Conservation (phyloP, 2,329 filamentous ascomycete species). For the Venturia oleaginea region DNA sequence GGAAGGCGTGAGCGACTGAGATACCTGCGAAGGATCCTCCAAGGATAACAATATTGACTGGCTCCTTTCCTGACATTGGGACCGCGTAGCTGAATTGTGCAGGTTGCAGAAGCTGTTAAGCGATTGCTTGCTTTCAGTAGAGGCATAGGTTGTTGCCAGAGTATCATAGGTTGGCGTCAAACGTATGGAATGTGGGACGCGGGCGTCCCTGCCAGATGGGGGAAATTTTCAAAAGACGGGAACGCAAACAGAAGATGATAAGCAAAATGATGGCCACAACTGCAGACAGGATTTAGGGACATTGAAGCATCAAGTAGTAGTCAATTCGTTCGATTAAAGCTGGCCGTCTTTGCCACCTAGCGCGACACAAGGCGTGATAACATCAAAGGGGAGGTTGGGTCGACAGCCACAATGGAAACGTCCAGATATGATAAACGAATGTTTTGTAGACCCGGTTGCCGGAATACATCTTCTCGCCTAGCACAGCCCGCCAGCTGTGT, state of each 20-base stretch:
- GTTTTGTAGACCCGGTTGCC: background rate
- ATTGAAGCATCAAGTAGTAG: background rate
- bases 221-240: background rate
- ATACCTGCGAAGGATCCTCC: conserved; percentile 32
- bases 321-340: background rate
- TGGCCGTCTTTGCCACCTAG: background rate
- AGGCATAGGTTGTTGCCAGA: background rate
- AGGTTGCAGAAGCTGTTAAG: background rate
- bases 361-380: background rate
- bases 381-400: background rate
- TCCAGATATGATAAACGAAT: background rate
- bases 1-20: conserved; percentile 28
- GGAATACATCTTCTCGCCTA: background rate
- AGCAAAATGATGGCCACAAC: background rate
- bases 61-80: conserved; percentile 14
- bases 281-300: background rate
- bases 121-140: background rate
- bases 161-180: background rate
- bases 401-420: background rate
- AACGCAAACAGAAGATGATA: background rate
- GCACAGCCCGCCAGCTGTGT: background rate
- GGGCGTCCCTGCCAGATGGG: background rate
- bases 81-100: background rate
- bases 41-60: conserved; percentile 30
- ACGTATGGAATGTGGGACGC: background rate